Evolutionary conservation across 1,284 basidiomycete genomes (phyloP), one percentile per base, ranked within the genome.

Genomic region (Cutaneotrichosporon dermatis): DNA sequence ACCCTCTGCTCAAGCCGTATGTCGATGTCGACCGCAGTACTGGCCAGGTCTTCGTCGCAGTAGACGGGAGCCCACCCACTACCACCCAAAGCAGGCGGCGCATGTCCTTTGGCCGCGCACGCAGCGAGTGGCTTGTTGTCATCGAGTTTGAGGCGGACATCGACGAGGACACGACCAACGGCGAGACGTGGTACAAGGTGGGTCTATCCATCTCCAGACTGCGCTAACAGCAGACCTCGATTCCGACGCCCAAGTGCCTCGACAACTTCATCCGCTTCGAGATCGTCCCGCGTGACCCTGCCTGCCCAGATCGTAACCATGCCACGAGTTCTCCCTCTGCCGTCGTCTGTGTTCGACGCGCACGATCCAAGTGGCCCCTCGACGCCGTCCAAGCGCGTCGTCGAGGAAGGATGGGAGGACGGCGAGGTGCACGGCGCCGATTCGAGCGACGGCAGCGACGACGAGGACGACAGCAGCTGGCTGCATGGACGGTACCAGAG

Each of bases 401-500:
- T 42, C 15, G 72, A 74, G 43, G 69, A 70, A 8, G 70, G 64
- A 0, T 74, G 74, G 72, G 72, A 73, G 51, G 72, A 71, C 55
- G 71, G 68, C 13, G 71, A 73, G 36, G 66, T 61, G 25, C 50
- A 67, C 0, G 64, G 68, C 8, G 63, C 66, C 12, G 60, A 62
- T 0, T 69, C 66, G 11, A 62, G 63, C 56, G 60, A 11, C 65
- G 63, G 62, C 11, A 65, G 59, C 12, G 64, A 63, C 10, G 66
- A 62, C 15, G 49, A 57, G 16, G 65, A 63, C 5, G 41, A 36
- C 4, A 67, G 67, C n/a, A 68, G 63, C 55, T 71, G 70, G 72
- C 65, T 76, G 0, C 68, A 72, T 40, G 75, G 75, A 3, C 54
- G 70, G 42, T 76, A 75, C 53, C 72, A 71, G 44, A 71, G 74